Conservation (phyloP, 23 red algal species). For the Cyanidioschyzon merolae region DNA sequence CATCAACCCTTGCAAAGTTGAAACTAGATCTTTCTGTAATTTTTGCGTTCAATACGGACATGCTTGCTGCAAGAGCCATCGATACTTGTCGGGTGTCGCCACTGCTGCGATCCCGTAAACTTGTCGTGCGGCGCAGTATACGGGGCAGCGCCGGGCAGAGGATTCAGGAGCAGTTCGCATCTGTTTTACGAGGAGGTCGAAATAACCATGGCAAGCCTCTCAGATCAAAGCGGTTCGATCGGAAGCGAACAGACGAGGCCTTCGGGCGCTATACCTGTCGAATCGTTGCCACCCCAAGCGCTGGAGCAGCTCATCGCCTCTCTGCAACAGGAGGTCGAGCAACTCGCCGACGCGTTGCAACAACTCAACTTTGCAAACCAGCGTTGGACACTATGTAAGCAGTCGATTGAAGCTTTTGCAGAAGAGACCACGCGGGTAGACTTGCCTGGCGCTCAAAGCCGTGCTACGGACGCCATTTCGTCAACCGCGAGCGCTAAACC, state of each 20-base stretch:
- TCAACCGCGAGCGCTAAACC: no score
- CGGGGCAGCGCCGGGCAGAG: no score
- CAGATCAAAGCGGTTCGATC: no score
- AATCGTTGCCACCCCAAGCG: neutral
- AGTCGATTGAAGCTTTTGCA: neutral
- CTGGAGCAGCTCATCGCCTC: neutral
- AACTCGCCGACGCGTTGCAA: neutral
- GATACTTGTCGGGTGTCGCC: no score
- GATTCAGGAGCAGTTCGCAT: no score
- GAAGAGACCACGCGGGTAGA: neutral
- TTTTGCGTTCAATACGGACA: neutral
- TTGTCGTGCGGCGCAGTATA: no score
- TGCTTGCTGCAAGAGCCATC: neutral
- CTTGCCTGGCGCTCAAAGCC: neutral
- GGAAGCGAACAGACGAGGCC: no score
- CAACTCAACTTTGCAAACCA: neutral
- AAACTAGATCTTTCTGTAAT: no score
- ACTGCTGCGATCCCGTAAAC: neutral
- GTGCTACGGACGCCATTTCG: neutral
- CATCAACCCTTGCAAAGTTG: no score
- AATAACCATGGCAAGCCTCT: no score
- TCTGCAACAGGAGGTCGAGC: constrained; percentile 7
- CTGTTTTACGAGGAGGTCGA: no score
- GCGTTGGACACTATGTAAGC: neutral
- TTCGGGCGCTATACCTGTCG: neutral